These are phyloP conservation scores for Colletotrichum falcatum DNA, from an alignment of 2,329 filamentous ascomycete species.

Conservation along the genomic window DNA sequence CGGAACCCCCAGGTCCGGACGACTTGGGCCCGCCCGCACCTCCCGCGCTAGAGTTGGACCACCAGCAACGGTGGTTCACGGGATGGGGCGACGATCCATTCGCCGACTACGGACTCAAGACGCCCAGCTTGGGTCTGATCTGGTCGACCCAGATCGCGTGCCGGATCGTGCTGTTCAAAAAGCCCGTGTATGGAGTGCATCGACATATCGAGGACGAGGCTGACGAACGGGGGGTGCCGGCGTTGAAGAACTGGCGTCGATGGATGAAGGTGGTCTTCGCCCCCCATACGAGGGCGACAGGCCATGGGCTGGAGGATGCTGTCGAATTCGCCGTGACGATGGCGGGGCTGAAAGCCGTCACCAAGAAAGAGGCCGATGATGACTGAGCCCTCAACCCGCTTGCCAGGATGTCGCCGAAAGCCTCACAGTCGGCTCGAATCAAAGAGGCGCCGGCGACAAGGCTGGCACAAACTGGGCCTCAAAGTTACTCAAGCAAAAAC, in stretches of 20 bases:
- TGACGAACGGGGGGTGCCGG: slow-evolving; percentile 55
- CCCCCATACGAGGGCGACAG: slow-evolving; percentile 72
- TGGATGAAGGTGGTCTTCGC: slow-evolving; percentile 94
- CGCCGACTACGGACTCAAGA: slow-evolving; percentile 72
- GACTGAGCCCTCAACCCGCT: neutral
- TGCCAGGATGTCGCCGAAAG: neutral
- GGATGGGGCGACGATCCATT: slow-evolving; percentile 85
- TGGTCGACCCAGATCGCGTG: slow-evolving; percentile 92
- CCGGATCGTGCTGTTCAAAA: slow-evolving; percentile 83
- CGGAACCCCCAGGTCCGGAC: slow-evolving; percentile 56
- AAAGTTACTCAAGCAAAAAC: neutral
- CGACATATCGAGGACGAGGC: slow-evolving; percentile 53
- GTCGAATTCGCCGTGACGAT: slow-evolving; percentile 82
- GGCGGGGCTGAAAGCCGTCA: slow-evolving; percentile 66
- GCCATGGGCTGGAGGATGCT: slow-evolving; percentile 61
- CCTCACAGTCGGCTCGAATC: neutral
- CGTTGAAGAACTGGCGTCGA: slow-evolving; percentile 73
- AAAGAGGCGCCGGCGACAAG: neutral
- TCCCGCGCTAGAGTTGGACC: slow-evolving; percentile 77
- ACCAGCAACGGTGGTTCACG: slow-evolving; percentile 95
- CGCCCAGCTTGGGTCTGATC: slow-evolving; percentile 85
- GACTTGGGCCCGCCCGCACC: slow-evolving; percentile 51
- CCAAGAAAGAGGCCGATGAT: slow-evolving; percentile 36
- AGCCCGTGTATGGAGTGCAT: slow-evolving; percentile 63
- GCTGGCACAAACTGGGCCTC: neutral